phyloP scores from a whole-genome alignment of 305 asterid genomes.

The Fraxinus baroniana region DNA sequence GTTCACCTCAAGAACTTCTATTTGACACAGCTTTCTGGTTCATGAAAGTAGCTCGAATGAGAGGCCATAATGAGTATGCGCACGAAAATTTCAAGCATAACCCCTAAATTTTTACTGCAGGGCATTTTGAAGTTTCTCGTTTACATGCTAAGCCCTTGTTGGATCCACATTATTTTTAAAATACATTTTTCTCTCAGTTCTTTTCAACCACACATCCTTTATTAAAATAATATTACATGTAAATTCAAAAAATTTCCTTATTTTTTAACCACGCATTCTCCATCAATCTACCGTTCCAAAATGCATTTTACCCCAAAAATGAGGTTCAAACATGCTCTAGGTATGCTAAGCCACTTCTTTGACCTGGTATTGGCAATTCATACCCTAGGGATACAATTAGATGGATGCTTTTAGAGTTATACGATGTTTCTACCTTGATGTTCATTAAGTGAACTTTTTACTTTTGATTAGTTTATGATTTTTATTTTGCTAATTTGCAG shows the following conservation, averaged over 20 bases:
- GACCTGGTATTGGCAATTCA: neutral
- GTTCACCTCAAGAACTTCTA: neutral
- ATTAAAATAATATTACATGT: no score
- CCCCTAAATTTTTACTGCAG: neutral
- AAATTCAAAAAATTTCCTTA: no score
- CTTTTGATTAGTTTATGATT: neutral
- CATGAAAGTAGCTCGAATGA: neutral
- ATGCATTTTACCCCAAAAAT: no score
- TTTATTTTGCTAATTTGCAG: constrained; percentile 39
- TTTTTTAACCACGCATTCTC: no score
- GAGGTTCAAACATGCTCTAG: no score
- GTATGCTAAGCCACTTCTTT: constrained; percentile 1
- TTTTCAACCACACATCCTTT: no score
- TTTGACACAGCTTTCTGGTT: neutral
- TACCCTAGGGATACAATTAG: neutral
- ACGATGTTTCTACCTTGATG: neutral
- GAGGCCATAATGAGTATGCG: neutral
- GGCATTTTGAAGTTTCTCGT: neutral
- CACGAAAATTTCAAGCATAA: neutral
- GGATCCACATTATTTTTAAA: no score
- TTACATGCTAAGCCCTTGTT: neutral
- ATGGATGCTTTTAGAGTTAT: neutral
- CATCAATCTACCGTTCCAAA: no score
- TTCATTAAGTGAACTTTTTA: neutral
- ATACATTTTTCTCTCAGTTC: no score